Base-by-base conservation (phyloP, 345 rosid species). In the Camelina laxa region DNA sequence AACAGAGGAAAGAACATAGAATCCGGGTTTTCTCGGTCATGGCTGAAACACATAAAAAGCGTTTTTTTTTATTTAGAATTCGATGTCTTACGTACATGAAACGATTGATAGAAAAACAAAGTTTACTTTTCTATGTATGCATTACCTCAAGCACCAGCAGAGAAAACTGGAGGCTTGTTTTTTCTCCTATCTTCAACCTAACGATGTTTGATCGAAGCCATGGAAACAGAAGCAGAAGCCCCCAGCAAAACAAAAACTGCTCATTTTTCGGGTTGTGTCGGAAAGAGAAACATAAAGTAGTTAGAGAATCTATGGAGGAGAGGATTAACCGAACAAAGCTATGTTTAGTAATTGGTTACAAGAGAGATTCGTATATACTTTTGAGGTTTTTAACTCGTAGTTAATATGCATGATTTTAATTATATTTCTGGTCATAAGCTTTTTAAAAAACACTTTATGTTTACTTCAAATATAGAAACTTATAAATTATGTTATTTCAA, bases 71-170 rank as follows among this genome's bases (percentile, higher is more conserved):
- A n/a, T n/a, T 6, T 39, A 50, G 22, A 33, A 33, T 33, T 33
- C 36, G 20, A 27, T 4, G 30, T 7, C 56, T 20, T 7, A 69
- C 78, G 58, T 61, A 74, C 76, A 81, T 80, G 81, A 58, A 77
- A 81, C 70, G 15, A 60, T 27, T 60, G 15, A 38, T 54, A 30
- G 42, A 13, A 16, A 53, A 24, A 24, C 27, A 13, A 50, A 9
- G 2, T 2, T 27, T 39, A 49, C 0, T 38, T 80, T 69, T 73
- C 55, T 84, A 79, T 76, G 66, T 76, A 61, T 82, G 75, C 53
- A 70, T 15, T 60, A 67, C 76, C 78, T 69, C 69, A 60, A 70
- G 77, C 80, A 82, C 85, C 85, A 82, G 82, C 75, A 82, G 80
- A 84, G 83, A 80, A 75, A 76, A 79, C 77, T 75, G 67, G 81